phyloP scores from a whole-genome alignment of 768 basidiomycete genomes.

The Gymnopilus dilepis region DNA sequence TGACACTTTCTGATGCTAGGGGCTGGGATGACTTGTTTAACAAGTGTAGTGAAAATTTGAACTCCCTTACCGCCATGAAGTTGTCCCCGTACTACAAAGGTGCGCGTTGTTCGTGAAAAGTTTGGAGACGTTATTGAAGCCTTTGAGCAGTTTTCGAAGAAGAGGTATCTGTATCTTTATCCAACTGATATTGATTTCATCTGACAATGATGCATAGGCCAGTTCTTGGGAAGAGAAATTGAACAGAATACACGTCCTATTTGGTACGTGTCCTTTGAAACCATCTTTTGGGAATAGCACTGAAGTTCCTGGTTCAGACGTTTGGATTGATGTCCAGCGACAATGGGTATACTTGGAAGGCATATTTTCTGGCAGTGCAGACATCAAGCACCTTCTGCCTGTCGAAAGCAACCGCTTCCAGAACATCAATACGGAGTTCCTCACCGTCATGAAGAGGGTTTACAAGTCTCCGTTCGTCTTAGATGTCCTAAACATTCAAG shows the following conservation, averaged over 20 bases:
- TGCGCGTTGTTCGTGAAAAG: slow-evolving; percentile 28
- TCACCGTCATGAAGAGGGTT: slow-evolving; percentile 99
- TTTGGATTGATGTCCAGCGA: slow-evolving; percentile 99
- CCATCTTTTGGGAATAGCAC: not conserved
- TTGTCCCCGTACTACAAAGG: slow-evolving; percentile 98
- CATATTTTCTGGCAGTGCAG: slow-evolving; percentile 99
- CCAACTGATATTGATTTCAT: no score
- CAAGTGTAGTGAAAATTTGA: slow-evolving; percentile 97
- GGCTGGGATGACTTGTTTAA: slow-evolving; percentile 98
- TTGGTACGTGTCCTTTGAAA: slow-evolving; percentile 60
- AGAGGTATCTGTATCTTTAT: slow-evolving; percentile 58
- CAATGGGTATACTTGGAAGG: slow-evolving; percentile 99
- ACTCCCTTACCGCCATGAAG: slow-evolving; percentile 96
- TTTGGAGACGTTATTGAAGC: slow-evolving; percentile 4
- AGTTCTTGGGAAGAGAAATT: slow-evolving; percentile 96
- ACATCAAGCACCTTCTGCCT: slow-evolving; percentile 98
- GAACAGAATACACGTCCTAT: slow-evolving; percentile 94
- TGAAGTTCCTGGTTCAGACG: slow-evolving; percentile 75
- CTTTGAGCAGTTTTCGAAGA: slow-evolving; percentile 77
- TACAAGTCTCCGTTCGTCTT: slow-evolving; percentile 98
- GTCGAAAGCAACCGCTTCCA: slow-evolving; percentile 97
- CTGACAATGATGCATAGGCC: slow-evolving; percentile 49
- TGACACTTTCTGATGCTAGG: slow-evolving; percentile 42
- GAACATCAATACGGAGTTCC: slow-evolving; percentile 98
- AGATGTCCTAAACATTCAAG: slow-evolving; percentile 95